Evolutionary conservation across 306 rosid species (phyloP), one percentile per base, ranked within the genome.

Genomic region (Vigna unguiculata): DNA sequence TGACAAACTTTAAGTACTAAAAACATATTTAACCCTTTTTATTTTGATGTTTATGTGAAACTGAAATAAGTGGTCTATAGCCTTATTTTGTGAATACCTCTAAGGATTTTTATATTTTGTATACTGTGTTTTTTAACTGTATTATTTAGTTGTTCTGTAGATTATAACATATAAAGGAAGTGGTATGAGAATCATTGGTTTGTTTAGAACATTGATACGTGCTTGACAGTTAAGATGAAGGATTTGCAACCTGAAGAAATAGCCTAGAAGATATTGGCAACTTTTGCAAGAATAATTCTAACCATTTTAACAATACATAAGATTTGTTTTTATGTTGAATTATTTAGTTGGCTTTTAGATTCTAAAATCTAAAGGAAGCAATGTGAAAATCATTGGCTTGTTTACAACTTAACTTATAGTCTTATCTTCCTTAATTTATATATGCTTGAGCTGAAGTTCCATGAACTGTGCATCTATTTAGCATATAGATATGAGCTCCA

Each of bases 11-110:
- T n/a, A n/a, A n/a, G n/a, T n/a, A n/a, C n/a, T n/a, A n/a, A n/a
- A n/a, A n/a, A n/a, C n/a, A n/a, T n/a, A n/a, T n/a, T n/a, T n/a
- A n/a, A n/a, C n/a, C n/a, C n/a, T 59, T 64, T 45, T 22, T 48
- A 7, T 43, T 53, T 61, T 58, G 32, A 74, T 69, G 41, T 62
- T 62, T 53, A 21, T 59, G 60, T 57, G 53, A 81, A 59, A 36
- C 17, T 59, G 67, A 48, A 48, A 38, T 11, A 48, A 68, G 24
- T 22, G 70, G 21, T 40, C 49, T 46, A 15, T 36, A 67, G 69
- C 30, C 30, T 64, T 64, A 10, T 40, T 28, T 19, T n/a, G 46
- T 4, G 48, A 63, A 34, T 63, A 10, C 28, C 61, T 47, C n/a
- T 1, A 68, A 34, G 49, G 19, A 38, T 13, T 62, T 17, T 32